These are phyloP conservation scores for Coemansia sp. DNA, from an alignment of 192 early-diverging fungal genomes.

Conservation along the genomic window DNA sequence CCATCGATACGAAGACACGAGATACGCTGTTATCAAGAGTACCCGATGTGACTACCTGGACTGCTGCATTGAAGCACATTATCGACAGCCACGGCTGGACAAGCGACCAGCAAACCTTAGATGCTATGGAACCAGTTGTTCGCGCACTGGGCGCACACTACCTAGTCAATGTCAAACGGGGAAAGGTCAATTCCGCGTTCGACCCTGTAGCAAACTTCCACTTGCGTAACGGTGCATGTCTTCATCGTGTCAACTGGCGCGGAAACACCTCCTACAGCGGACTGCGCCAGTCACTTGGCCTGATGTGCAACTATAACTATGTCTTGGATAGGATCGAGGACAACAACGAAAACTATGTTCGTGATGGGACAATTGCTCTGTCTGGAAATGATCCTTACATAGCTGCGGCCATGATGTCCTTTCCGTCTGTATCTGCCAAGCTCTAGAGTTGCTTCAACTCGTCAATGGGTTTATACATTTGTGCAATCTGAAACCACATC, in stretches of 20 bases:
- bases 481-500: too few relatives aligned
- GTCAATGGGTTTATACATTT: too few relatives aligned
- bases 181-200: slow-evolving; percentile 57
- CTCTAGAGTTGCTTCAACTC: neutral
- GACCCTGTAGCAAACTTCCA: slow-evolving; percentile 98
- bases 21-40: slow-evolving; percentile 13
- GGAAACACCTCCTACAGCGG: slow-evolving; percentile 83
- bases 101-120: slow-evolving; percentile 25
- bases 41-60: slow-evolving; percentile 36
- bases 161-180: slow-evolving; percentile 35
- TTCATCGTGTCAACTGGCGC: slow-evolving; percentile 86
- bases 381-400: slow-evolving; percentile 41
- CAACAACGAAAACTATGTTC: slow-evolving; percentile 77
- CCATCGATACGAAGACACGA: slow-evolving; percentile 11
- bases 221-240: slow-evolving; percentile 88
- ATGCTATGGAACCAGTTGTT: slow-evolving; percentile 48
- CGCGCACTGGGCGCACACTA: slow-evolving; percentile 47
- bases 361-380: slow-evolving; percentile 62
- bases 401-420: slow-evolving; percentile 3
- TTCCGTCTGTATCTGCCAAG: neutral
- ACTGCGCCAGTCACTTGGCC: slow-evolving; percentile 79
- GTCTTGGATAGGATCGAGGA: slow-evolving; percentile 69
- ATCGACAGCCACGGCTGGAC: slow-evolving; percentile 48
- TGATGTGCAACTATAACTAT: slow-evolving; percentile 97
- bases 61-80: slow-evolving; percentile 35